Percentiles rank a stretch among this genome's conserved stretches.
phyloP scores from a whole-genome alignment of 768 basidiomycete species.

The Gymnopilus dilepis region DNA sequence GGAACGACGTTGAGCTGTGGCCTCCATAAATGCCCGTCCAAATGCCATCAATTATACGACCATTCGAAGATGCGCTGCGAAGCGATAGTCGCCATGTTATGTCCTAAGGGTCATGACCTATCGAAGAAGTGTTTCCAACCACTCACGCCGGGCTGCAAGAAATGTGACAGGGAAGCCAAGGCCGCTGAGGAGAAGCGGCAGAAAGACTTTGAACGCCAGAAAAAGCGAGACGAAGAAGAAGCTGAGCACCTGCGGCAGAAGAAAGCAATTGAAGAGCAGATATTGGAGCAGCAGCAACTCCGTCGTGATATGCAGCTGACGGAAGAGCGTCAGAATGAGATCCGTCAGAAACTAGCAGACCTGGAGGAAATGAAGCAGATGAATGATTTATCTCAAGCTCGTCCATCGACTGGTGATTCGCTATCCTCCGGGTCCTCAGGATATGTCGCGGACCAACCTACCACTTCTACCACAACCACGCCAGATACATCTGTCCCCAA shows the following conservation, averaged over 20 bases:
- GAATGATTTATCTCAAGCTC: neutral
- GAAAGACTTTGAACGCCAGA: conserved; percentile 46
- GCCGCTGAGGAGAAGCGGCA: conserved; percentile 45
- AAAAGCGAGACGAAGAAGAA: conserved; percentile 50
- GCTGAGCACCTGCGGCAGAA: conserved; percentile 46
- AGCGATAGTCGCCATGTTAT: conserved; percentile 40
- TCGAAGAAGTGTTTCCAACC: conserved; percentile 49
- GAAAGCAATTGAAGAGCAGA: conserved; percentile 47
- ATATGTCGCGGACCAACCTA: too few species aligned
- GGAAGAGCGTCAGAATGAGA: conserved; percentile 37
- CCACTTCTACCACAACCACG: too few species aligned
- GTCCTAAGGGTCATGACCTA: conserved; percentile 49
- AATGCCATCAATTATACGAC: conserved; percentile 61
- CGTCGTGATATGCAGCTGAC: conserved; percentile 42
- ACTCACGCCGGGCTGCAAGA: conserved; percentile 41
- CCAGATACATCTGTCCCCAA: too few species aligned
- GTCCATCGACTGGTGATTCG: too few species aligned
- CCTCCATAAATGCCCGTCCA: conserved; percentile 59
- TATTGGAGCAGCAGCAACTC: conserved; percentile 38
- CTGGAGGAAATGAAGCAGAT: conserved; percentile 29
- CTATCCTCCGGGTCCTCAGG: too few species aligned
- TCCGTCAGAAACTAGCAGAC: conserved; percentile 53
- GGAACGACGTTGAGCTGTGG: conserved; percentile 53
- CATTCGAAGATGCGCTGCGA: conserved; percentile 60
- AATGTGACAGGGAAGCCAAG: conserved; percentile 53